A percentile compares a stretch with the other conserved stretches of the same genome.
phyloP scores from a whole-genome alignment of 148 eudicot genomes.

The Amaranthus palmeri region DNA sequence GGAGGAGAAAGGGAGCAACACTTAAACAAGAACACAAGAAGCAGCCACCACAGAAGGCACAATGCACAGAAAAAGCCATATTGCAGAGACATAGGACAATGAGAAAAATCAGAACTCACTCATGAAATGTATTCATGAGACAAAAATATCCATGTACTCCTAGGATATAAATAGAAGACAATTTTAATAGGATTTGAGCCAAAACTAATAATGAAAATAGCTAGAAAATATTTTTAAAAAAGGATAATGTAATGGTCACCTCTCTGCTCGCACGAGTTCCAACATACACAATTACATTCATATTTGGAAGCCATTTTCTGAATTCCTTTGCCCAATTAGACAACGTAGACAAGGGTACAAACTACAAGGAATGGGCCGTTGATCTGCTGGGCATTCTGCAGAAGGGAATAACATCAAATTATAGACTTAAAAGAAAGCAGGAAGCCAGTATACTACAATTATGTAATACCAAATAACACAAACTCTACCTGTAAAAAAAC shows the following conservation, averaged over 20 bases:
- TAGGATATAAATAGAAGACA: too few species aligned
- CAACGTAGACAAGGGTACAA: conserved; percentile 89
- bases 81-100: neutral
- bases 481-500: conserved; percentile 76
- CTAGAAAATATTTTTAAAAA: neutral
- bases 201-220: neutral
- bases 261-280: conserved; percentile 99
- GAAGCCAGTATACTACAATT: neutral
- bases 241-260: conserved; percentile 35
- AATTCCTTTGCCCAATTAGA: conserved; percentile 99
- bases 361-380: conserved; percentile 97
- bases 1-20: neutral
- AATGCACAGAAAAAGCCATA: neutral
- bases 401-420: conserved; percentile 21
- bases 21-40: neutral
- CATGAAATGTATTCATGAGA: neutral
- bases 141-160: neutral
- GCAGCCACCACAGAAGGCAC: neutral
- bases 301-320: conserved; percentile 89
- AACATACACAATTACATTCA: conserved; percentile 93
- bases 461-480: neutral
- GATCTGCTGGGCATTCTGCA: conserved; percentile 93
- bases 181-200: neutral
- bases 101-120: neutral
- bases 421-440: neutral